Evolutionary conservation across 2,329 filamentous ascomycete species (phyloP), one percentile per base, ranked within the genome.

Genomic region (Botrytis deweyae): DNA sequence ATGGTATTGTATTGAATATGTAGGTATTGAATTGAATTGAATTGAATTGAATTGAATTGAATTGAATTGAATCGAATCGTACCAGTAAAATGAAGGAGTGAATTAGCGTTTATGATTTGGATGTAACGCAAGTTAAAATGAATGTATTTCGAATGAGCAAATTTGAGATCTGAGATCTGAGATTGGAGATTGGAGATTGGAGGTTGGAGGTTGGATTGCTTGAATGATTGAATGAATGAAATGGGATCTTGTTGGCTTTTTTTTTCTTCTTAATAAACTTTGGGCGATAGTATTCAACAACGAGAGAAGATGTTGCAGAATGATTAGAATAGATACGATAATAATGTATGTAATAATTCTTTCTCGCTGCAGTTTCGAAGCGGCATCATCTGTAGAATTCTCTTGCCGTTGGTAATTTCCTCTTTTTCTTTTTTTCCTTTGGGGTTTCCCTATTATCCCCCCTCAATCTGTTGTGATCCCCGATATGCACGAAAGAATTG

Each of bases 351-450:
- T 64, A 25, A 49, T 18, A 10, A 40, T 55, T 68, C 33, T 68
- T 38, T 68, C 66, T 58, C n/a, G 49, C 36, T 18, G 36, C 38
- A 42, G 20, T 69, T 58, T 25, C 52, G 64, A 69, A 67, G 20
- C 22, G 44, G 70, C 61, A 72, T 72, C 55, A 42, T 72, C 38
- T 72, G 61, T 40, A 65, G 33, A n/a, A n/a, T 44, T 59, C 42
- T 46, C 55, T 59, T 67, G 61, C 70, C 44, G 61, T 64, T 58
- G 44, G 29, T 72, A 59, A 72, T 72, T 66, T 66, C 62, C 61
- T 66, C 36, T 65, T 25, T 46, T 46, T 46, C 46, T 46, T 20
- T 16, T 36, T n/a, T 40, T 68, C 14, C 40, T 16, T 42, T 42
- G 40, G 33, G 18, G 40, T 25, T 49, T 61, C 42, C 46, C 52